Base-by-base conservation (phyloP, 2,329 filamentous ascomycete genomes). In the Aspergillus eucalypticola region DNA sequence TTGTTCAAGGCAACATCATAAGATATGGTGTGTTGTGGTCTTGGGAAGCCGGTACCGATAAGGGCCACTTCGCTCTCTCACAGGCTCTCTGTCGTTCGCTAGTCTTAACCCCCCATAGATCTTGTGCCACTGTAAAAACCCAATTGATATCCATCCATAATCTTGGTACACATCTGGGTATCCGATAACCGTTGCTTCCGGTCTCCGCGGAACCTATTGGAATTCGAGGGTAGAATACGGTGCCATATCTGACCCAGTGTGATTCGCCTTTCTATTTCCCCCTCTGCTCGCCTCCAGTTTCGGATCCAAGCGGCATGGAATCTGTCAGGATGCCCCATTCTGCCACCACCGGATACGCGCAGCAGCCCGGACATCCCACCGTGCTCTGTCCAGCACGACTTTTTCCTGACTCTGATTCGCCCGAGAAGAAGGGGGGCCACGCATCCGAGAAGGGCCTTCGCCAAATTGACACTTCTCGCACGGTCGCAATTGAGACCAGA, bases 331-430 rank as follows among this genome's bases (percentile, higher is more conserved):
- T 25, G n/a, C 44, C 13, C 23, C 46, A 13, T 48, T 15, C 17
- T 8, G 11, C 7, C 17, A 44, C 41, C 25, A 49, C 46, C 25
- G 46, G 46, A n/a, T 49, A 49, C 54, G 19, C 50, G 17, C 51
- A 59, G 50, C 32, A 59, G 50, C 32, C 32, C 32, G 32, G 25
- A 42, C 49, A 52, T 62, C 50, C 60, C 56, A 48, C 44, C 6
- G 23, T 48, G 21, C 44, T 48, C 32, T 48, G 54, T 53, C 55
- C 54, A 56, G 44, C 49, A 56, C 53, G 38, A 60, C 44, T 29
- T 48, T 54, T 27, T 35, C 32, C 27, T 32, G 19, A 15, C 15
- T 23, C 44, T 63, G 60, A 66, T 65, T 65, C 58, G 63, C 29
- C 59, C 35, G 38, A 25, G 38, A 64, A 63, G 58, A 19, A 42